Base-by-base conservation (phyloP, 768 basidiomycete genomes). In the Russula emetica region DNA sequence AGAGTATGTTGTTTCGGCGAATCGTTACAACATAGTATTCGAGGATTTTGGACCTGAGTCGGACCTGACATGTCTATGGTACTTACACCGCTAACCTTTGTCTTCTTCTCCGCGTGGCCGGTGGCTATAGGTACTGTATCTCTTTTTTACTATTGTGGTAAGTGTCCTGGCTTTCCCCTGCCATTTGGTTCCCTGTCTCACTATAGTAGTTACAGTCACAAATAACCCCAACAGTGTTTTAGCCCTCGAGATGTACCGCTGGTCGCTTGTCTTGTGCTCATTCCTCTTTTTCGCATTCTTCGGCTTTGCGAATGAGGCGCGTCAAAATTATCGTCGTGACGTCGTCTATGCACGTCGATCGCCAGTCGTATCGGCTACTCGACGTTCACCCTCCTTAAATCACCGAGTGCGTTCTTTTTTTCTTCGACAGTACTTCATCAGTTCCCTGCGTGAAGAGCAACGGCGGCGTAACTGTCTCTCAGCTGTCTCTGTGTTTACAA, bases 11-110 rank as follows among this genome's bases (percentile, higher is more conserved):
- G 13, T 55, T 55, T 55, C 53, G 6, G 6, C 16, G 14, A 22
- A 38, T 38, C 22, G 34, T 16, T 55, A 55, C 13, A 16, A 24
- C 14, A 34, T 53, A n/a, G n/a, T 55, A 34, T 24, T 38, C 8
- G 81, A 83, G 63, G 73, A 78, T 18, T 61, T 78, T 13, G 84
- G 84, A 0, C 84, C 83, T 60, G 66, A 66, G 7, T 73, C n/a
- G n/a, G n/a, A n/a, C n/a, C n/a, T 60, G 66, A 67, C 9, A 72
- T 80, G 0, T 58, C 74, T 0, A 70, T 74, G 1, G 79, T 77
- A 63, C 71, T 58, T 5, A 76, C 79, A 1, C 50, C 68, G 61
- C 30, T 52, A 0, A 52, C 63, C 2, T 62, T 68, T 26, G 77
- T 75, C 6, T 52, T 84, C 11, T 20, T 80, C 2, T 58, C 51